These are phyloP conservation scores for Primulina huaijiensis DNA, from an alignment of 257 asterid genomes.

Conservation along the genomic window DNA sequence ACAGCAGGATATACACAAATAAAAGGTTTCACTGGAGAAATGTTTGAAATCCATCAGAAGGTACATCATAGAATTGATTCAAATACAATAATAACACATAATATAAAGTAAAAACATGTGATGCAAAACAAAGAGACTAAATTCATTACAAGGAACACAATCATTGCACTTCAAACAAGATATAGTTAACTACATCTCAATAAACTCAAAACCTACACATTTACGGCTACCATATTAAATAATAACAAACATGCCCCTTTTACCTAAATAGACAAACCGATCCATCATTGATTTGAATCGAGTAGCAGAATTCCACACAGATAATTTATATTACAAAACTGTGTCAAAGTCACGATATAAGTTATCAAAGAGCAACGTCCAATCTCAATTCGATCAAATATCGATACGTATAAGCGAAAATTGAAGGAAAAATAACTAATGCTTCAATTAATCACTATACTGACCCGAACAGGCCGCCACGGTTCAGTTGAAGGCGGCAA, in stretches of 20 bases:
- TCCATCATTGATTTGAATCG: slow-evolving; percentile 13
- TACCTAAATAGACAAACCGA: slow-evolving; percentile 14
- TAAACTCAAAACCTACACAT: slow-evolving; percentile 17
- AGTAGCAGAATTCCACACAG: slow-evolving; percentile 8
- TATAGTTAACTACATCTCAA: neutral
- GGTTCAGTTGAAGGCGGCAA: neutral
- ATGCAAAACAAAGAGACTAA: slow-evolving; percentile 1
- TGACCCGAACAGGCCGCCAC: neutral
- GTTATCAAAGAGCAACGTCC: slow-evolving; percentile 15
- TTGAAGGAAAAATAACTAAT: neutral
- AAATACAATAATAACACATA: neutral
- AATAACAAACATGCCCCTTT: neutral
- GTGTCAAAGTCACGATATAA: neutral
- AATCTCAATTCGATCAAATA: slow-evolving; percentile 11
- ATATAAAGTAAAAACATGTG: neutral
- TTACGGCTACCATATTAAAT: neutral
- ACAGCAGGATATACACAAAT: neutral
- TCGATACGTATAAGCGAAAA: neutral
- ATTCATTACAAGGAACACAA: neutral
- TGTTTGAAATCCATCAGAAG: neutral
- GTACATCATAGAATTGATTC: neutral
- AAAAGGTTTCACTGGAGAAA: neutral
- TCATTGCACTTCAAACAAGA: neutral
- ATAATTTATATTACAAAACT: slow-evolving; percentile 6
- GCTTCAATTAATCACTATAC: slow-evolving; percentile 8